Evolutionary conservation across 805 yeast genomes (phyloP).

Genomic region (Komagataella populi): DNA sequence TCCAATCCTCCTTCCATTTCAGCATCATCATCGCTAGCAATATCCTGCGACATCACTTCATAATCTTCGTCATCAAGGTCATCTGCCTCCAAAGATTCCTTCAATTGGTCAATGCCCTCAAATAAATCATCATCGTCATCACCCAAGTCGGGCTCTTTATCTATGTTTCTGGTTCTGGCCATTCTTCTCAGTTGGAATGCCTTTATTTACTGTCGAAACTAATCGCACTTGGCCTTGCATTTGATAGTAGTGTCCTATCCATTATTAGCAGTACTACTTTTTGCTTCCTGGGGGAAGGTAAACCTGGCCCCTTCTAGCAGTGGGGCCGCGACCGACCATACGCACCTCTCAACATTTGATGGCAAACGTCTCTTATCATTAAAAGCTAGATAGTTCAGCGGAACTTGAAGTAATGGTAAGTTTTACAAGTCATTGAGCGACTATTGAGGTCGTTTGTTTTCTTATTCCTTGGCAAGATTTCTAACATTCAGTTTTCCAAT

Average conservation of each 20-base stretch:
- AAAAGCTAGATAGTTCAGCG: neutral
- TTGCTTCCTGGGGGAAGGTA: neutral
- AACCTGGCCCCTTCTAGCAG: neutral
- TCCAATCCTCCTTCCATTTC: slow-evolving; percentile 1
- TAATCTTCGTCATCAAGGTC: slow-evolving; percentile 9
- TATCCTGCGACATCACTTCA: slow-evolving; percentile 16
- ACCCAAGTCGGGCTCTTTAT: slow-evolving; percentile 9
- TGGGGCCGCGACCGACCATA: neutral
- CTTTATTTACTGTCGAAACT: neutral
- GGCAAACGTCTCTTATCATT: neutral
- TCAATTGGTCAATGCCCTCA: slow-evolving; percentile 11
- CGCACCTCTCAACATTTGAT: neutral
- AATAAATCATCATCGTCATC: slow-evolving; percentile 13
- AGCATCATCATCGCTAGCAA: slow-evolving; percentile 2
- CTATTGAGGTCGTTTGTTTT: neutral
- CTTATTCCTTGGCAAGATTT: neutral
- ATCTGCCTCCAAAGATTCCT: slow-evolving; percentile 4
- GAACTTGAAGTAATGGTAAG: neutral
- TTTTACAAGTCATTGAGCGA: neutral
- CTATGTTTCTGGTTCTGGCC: slow-evolving; percentile 16
- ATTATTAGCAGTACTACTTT: neutral
- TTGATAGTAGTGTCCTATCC: neutral
- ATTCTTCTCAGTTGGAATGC: slow-evolving; percentile 5
- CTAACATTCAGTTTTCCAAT: slow-evolving; percentile 3
- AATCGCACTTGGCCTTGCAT: slow-evolving; percentile 1